These are phyloP conservation scores for Phytophthora tubulina DNA, from an alignment of 352 stramenopile species.

Conservation along the genomic window DNA sequence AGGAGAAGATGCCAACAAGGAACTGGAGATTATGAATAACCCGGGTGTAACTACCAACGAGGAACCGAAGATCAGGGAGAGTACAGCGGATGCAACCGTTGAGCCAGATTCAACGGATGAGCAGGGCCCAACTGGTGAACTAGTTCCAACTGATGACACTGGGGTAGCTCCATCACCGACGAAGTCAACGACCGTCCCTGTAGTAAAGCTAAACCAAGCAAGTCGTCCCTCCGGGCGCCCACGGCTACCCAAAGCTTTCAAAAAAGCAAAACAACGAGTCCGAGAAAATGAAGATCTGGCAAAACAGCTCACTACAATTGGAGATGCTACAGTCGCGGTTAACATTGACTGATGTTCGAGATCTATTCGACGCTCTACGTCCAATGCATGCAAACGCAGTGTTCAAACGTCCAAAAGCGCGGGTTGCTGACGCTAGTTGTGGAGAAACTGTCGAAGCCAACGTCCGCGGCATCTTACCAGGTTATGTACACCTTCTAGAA, in stretches of 20 bases:
- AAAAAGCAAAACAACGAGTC: not conserved
- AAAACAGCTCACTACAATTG: not conserved
- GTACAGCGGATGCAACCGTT: too few relatives aligned
- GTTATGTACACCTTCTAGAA: not conserved
- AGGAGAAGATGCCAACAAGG: too few relatives aligned
- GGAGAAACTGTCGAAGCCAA: not conserved
- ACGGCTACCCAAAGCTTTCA: not conserved
- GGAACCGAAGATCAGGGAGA: too few relatives aligned
- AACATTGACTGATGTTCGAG: not conserved
- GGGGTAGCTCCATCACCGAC: too few relatives aligned
- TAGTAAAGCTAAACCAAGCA: not conserved
- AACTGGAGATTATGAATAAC: too few relatives aligned
- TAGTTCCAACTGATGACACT: too few relatives aligned
- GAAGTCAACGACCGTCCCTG: too few relatives aligned
- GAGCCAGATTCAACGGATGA: too few relatives aligned
- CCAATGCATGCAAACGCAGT: not conserved
- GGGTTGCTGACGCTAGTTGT: not conserved
- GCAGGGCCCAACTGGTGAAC: too few relatives aligned
- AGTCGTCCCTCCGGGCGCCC: not conserved
- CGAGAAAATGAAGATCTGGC: not conserved
- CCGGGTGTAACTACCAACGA: too few relatives aligned
- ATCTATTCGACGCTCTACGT: not conserved
- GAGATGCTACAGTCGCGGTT: not conserved
- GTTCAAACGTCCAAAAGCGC: conserved; percentile 4
- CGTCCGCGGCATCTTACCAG: conserved; percentile 1